Percentiles rank a stretch among this genome's conserved stretches.
phyloP scores from a whole-genome alignment of 2,329 filamentous ascomycete species.

The Bipolaris gigantea region DNA sequence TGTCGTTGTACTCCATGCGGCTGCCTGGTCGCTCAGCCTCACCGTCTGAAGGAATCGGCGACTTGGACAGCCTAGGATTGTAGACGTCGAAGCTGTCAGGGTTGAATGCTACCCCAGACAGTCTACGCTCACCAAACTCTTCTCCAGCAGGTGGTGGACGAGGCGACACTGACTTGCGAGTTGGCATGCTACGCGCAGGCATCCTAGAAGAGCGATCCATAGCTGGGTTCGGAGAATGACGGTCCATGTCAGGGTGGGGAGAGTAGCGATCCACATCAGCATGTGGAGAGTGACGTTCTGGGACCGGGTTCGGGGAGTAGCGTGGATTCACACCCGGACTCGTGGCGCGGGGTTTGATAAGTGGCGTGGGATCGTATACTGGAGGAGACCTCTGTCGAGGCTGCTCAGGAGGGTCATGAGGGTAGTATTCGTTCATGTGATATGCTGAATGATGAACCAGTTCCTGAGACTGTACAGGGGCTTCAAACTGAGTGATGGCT shows the following conservation, averaged over 20 bases:
- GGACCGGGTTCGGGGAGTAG: constrained; percentile 20
- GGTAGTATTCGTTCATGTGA: constrained; percentile 45
- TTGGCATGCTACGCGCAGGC: constrained; percentile 53
- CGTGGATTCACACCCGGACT: constrained; percentile 46
- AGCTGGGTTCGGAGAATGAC: constrained; percentile 29
- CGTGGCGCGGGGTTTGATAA: constrained; percentile 48
- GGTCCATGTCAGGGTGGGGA: constrained; percentile 13
- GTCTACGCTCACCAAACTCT: constrained; percentile 49
- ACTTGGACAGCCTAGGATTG: constrained; percentile 58
- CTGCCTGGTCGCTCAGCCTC: constrained; percentile 34
- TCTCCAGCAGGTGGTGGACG: constrained; percentile 57
- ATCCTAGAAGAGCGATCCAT: constrained; percentile 44
- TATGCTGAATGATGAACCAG: constrained; percentile 33
- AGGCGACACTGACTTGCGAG: constrained; percentile 75
- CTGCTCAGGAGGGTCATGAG: constrained; percentile 47
- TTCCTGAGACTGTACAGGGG: constrained; percentile 32
- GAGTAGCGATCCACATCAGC: constrained; percentile 14
- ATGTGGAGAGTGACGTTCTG: constrained; percentile 21
- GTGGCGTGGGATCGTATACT: constrained; percentile 45
- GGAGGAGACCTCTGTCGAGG: constrained; percentile 41
- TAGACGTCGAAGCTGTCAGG: constrained; percentile 75
- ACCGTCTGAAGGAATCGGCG: constrained; percentile 26
- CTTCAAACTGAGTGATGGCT: constrained; percentile 37
- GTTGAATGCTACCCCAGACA: constrained; percentile 69
- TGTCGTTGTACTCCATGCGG: constrained; percentile 52